A percentile compares a stretch with the other conserved stretches of the same genome.
Evolutionary conservation across 1,284 basidiomycete genomes (phyloP).

Genomic region (Prillingera fragicola): DNA sequence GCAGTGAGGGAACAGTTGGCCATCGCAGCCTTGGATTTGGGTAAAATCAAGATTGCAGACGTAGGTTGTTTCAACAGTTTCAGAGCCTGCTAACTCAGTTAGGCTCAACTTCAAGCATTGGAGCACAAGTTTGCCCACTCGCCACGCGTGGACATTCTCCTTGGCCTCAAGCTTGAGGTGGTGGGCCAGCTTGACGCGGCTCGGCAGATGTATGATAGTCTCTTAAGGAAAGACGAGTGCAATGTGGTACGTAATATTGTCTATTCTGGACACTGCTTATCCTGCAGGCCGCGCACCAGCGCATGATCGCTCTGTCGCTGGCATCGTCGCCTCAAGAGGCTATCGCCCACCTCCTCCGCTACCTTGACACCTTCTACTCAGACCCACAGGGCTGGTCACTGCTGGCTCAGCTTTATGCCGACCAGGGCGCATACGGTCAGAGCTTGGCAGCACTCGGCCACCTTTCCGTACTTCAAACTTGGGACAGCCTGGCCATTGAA

Average conservation of each 20-base stretch:
- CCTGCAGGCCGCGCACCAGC: constrained; percentile 70
- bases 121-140: constrained; percentile 70
- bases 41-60: constrained; percentile 70
- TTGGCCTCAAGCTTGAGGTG: constrained; percentile 79
- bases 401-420: constrained; percentile 80
- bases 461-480: constrained; percentile 35
- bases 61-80: constrained; percentile 53
- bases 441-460: constrained; percentile 36
- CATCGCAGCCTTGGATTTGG: constrained; percentile 78
- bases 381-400: constrained; percentile 91
- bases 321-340: constrained; percentile 54
- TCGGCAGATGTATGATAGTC: constrained; percentile 54
- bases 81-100: constrained; percentile 19
- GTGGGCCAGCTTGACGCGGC: constrained; percentile 50
- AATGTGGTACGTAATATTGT: not conserved
- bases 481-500: constrained; percentile 37
- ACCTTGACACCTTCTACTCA: constrained; percentile 87
- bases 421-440: constrained; percentile 61
- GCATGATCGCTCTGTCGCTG: constrained; percentile 63
- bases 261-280: not conserved
- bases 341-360: constrained; percentile 67
- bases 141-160: constrained; percentile 73
- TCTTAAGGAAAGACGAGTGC: constrained; percentile 62
- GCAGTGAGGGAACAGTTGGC: constrained; percentile 81
- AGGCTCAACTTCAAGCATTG: constrained; percentile 66